These are phyloP conservation scores for Buddleja alternifolia DNA, from an alignment of 257 asterid genomes.

Conservation along the genomic window DNA sequence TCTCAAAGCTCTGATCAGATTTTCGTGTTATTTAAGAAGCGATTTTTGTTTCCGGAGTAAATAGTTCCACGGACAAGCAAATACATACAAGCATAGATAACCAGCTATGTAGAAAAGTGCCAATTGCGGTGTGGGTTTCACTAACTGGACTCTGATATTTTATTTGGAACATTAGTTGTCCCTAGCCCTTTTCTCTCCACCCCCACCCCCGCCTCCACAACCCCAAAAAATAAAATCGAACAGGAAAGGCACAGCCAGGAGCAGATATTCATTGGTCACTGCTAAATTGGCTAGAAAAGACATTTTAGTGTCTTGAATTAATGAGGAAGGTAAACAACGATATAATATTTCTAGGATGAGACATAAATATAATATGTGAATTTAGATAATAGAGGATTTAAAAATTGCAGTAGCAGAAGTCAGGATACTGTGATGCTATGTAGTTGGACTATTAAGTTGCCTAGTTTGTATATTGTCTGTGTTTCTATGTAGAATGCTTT, in stretches of 20 bases:
- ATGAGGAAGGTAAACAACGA: not conserved
- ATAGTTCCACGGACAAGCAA: constrained; percentile 9
- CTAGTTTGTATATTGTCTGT: constrained; percentile 1
- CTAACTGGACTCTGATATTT: not conserved
- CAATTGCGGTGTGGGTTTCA: not conserved
- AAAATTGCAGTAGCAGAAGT: not conserved
- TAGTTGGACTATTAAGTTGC: constrained; percentile 12
- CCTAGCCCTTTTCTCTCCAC: not conserved
- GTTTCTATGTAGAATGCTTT: constrained; percentile 7
- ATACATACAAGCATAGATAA: not conserved
- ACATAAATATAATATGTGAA: not conserved
- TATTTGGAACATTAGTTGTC: constrained; percentile 4
- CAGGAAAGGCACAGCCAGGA: not conserved
- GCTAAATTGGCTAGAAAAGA: not conserved
- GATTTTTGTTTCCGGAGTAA: constrained; percentile 2
- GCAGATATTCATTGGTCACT: constrained; percentile 1
- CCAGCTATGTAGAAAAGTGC: not conserved
- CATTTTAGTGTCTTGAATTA: not conserved
- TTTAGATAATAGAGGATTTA: not conserved
- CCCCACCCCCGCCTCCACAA: not conserved
- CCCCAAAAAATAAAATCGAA: not conserved
- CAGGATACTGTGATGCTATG: not conserved
- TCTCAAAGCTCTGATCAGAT: not conserved
- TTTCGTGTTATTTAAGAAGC: not conserved
- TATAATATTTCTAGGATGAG: not conserved